These are phyloP conservation scores for Cladosporium sp. DNA, from an alignment of 2,329 filamentous ascomycete genomes.

Conservation along the genomic window DNA sequence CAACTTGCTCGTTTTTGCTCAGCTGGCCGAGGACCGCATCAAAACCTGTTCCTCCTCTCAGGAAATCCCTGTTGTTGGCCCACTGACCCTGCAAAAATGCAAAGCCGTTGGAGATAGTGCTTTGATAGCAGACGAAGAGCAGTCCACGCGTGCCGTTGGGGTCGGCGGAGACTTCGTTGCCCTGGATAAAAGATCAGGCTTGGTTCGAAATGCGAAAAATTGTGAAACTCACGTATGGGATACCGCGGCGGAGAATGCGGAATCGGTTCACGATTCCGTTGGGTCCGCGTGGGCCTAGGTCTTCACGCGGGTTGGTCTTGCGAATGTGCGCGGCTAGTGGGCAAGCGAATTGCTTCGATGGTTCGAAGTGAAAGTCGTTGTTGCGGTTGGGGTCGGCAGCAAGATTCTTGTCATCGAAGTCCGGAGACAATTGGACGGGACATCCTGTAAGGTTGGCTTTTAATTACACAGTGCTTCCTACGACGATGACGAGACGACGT, in stretches of 20 bases:
- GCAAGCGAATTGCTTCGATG: constrained; percentile 34
- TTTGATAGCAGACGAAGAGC: constrained; percentile 46
- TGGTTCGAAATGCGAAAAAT: constrained; percentile 30
- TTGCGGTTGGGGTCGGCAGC: constrained; percentile 26
- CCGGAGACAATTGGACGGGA: constrained; percentile 18
- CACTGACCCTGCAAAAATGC: constrained; percentile 35
- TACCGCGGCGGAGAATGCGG: constrained; percentile 44
- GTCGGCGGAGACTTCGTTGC: constrained; percentile 30
- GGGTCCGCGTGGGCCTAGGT: constrained; percentile 22
- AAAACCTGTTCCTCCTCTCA: constrained; percentile 28
- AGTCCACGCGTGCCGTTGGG: constrained; percentile 40
- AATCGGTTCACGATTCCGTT: constrained; percentile 21
- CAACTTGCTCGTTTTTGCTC: constrained; percentile 19
- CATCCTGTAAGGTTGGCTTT: constrained; percentile 15
- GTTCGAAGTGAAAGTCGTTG: constrained; percentile 38
- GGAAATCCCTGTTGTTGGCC: constrained; percentile 27
- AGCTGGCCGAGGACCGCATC: constrained; percentile 37
- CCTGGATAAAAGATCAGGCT: not conserved
- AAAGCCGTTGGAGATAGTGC: constrained; percentile 39
- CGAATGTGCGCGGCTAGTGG: constrained; percentile 46
- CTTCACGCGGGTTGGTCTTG: constrained; percentile 44
- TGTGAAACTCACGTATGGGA: constrained; percentile 34
- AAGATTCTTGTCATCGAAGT: constrained; percentile 30
- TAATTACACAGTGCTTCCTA: not conserved
- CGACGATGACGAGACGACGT: not conserved